Evolutionary conservation across 306 rosid species (phyloP).

Genomic region (Hippophae gyantsensis): DNA sequence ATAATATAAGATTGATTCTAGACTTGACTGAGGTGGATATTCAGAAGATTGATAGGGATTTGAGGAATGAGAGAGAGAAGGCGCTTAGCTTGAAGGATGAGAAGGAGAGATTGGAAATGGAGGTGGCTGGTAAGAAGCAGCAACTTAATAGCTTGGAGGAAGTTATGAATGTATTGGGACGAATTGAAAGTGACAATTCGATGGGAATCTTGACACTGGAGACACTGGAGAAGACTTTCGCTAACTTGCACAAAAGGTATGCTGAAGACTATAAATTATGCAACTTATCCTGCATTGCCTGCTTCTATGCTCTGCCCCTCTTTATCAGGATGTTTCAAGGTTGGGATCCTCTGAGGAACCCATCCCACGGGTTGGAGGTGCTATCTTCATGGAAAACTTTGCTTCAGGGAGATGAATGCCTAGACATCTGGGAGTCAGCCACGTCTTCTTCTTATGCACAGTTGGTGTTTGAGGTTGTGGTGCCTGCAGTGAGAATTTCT

Average conservation of each 20-base stretch:
- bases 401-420: conserved; percentile 56
- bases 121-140: conserved; percentile 49
- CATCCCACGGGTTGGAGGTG: conserved; percentile 56
- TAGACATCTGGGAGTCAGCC: conserved; percentile 63
- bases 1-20: conserved; percentile 38
- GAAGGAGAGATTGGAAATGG: conserved; percentile 53
- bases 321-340: conserved; percentile 77
- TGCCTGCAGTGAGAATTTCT: conserved; percentile 80
- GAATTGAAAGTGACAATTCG: conserved; percentile 45
- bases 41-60: conserved; percentile 43
- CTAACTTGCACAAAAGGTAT: conserved; percentile 45
- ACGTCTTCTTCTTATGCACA: conserved; percentile 52
- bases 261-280: conserved; percentile 64
- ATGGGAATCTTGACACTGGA: conserved; percentile 62
- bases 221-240: conserved; percentile 51
- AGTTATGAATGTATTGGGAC: conserved; percentile 43
- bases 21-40: conserved; percentile 44
- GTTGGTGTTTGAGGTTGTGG: conserved; percentile 74
- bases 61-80: conserved; percentile 60
- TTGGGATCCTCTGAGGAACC: conserved; percentile 84
- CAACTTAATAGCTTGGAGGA: conserved; percentile 55
- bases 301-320: conserved; percentile 72
- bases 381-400: conserved; percentile 56
- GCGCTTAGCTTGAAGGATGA: conserved; percentile 70
- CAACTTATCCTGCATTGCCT: conserved; percentile 78